These are phyloP conservation scores for Loxodes magnus DNA, from an alignment of 73 alveolate genomes.

Conservation along the genomic window DNA sequence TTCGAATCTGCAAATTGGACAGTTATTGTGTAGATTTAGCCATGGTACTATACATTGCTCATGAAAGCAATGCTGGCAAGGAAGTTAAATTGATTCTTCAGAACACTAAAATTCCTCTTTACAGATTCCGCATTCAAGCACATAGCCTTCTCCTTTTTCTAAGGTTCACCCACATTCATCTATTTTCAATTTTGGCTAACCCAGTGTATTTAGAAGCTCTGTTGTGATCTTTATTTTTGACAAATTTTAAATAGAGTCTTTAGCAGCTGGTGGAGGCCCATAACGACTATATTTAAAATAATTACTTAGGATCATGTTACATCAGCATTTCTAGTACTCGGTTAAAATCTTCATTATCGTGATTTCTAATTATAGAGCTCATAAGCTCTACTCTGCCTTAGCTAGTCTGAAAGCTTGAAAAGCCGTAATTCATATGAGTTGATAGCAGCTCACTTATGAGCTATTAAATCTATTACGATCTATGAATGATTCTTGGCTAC, in stretches of 20 bases:
- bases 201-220: slow-evolving; percentile 21
- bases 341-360: slow-evolving; percentile 5
- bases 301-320: not conserved
- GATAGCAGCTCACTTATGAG: slow-evolving; percentile 13
- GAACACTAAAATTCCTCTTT: slow-evolving; percentile 56
- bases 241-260: slow-evolving; percentile 38
- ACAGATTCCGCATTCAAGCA: slow-evolving; percentile 52
- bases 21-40: slow-evolving; percentile 84
- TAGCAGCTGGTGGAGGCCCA: slow-evolving; percentile 84
- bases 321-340: not conserved
- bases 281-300: slow-evolving; percentile 12
- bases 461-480: not conserved
- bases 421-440: not conserved
- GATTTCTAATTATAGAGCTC: slow-evolving; percentile 9
- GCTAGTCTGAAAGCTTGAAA: not conserved
- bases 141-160: slow-evolving; percentile 12
- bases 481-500: not conserved
- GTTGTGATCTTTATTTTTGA: slow-evolving; percentile 29
- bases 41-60: slow-evolving; percentile 69
- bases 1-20: slow-evolving; percentile 93
- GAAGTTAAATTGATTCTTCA: slow-evolving; percentile 45
- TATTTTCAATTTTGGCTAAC: slow-evolving; percentile 6
- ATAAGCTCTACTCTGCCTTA: not conserved
- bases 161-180: not conserved
- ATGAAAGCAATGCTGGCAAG: slow-evolving; percentile 70